phyloP scores from a whole-genome alignment of 805 yeast species.

The Cyberlindnera petersonii region DNA sequence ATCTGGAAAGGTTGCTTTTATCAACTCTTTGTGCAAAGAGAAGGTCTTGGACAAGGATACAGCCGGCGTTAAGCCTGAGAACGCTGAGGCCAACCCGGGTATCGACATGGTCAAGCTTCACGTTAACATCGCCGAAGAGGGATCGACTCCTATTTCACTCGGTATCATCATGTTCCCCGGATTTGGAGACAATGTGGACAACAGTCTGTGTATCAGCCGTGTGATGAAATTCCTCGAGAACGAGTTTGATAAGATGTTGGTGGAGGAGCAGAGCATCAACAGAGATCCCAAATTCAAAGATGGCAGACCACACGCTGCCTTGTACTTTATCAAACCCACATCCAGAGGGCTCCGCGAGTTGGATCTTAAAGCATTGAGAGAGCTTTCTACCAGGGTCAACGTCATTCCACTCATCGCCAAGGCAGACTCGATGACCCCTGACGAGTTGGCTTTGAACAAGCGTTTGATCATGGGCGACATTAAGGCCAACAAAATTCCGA shows the following conservation, averaged over 20 bases:
- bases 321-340: slow-evolving; percentile 72
- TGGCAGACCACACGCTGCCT: slow-evolving; percentile 70
- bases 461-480: slow-evolving; percentile 53
- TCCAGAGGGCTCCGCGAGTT: slow-evolving; percentile 65
- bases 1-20: slow-evolving; percentile 68
- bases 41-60: slow-evolving; percentile 34
- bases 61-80: slow-evolving; percentile 26
- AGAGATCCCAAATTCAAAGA: slow-evolving; percentile 71
- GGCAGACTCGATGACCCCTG: slow-evolving; percentile 70
- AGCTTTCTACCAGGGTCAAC: slow-evolving; percentile 69
- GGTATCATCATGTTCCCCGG: slow-evolving; percentile 72
- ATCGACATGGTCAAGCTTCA: slow-evolving; percentile 43
- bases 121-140: slow-evolving; percentile 56
- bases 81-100: slow-evolving; percentile 35
- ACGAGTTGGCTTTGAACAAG: slow-evolving; percentile 56
- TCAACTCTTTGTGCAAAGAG: slow-evolving; percentile 61
- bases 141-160: slow-evolving; percentile 47
- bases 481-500: slow-evolving; percentile 51
- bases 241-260: slow-evolving; percentile 68
- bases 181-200: slow-evolving; percentile 72
- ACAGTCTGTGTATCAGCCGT: slow-evolving; percentile 43
- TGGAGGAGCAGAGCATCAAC: slow-evolving; percentile 70
- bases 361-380: slow-evolving; percentile 69
- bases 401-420: slow-evolving; percentile 79
- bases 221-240: slow-evolving; percentile 60